Evolutionary conservation across 1,139 yeast genomes (phyloP).

Genomic region (Protomyces inundatus): DNA sequence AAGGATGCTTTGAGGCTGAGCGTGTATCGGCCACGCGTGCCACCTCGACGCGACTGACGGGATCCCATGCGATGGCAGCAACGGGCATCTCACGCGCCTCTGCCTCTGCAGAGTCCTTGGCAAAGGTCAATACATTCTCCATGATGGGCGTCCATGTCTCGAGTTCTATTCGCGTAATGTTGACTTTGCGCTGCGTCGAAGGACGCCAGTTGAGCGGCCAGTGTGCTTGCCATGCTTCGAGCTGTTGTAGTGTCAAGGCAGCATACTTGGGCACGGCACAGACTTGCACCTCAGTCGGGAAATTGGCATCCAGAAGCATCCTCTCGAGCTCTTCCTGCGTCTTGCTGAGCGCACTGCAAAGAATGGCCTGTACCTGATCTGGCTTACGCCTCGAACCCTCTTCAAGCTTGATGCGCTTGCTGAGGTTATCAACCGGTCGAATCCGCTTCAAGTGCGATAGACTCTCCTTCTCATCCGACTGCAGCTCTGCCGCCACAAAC

Average conservation of each 20-base stretch:
- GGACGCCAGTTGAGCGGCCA: slow-evolving; percentile 27
- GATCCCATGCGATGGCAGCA: slow-evolving; percentile 50
- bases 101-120: slow-evolving; percentile 1
- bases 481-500: slow-evolving; percentile 3
- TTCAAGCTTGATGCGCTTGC: slow-evolving; percentile 6
- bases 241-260: slow-evolving; percentile 19
- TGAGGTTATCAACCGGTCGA: not conserved
- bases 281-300: not conserved
- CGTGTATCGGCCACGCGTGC: slow-evolving; percentile 44
- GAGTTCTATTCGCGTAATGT: slow-evolving; percentile 7
- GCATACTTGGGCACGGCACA: slow-evolving; percentile 13
- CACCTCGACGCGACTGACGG: slow-evolving; percentile 41
- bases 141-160: slow-evolving; percentile 13
- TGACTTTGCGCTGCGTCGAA: slow-evolving; percentile 1
- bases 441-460: slow-evolving; percentile 25
- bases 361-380: slow-evolving; percentile 2
- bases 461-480: slow-evolving; percentile 3
- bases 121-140: slow-evolving; percentile 12
- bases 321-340: slow-evolving; percentile 4
- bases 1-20: slow-evolving; percentile 43
- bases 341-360: slow-evolving; percentile 11
- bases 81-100: slow-evolving; percentile 38
- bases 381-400: not conserved
- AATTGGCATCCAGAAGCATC: not conserved
- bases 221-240: slow-evolving; percentile 9